phyloP scores from a whole-genome alignment of 2,329 filamentous ascomycete species.

The Alternaria triticimaculans region DNA sequence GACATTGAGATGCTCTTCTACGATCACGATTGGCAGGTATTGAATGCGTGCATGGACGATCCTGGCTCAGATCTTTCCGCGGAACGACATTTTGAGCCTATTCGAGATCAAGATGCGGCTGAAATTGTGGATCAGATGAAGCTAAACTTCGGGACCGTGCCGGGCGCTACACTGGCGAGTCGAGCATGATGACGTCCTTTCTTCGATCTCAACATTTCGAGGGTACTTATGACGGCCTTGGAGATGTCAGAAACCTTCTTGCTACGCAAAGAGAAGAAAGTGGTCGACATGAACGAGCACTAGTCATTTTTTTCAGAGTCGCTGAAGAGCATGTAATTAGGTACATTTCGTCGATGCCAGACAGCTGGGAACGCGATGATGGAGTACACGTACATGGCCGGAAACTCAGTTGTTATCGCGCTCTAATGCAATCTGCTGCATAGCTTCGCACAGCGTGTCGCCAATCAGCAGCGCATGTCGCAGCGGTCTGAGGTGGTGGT shows the following conservation, averaged over 20 bases:
- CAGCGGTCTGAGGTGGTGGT: neutral
- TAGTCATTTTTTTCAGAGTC: no score
- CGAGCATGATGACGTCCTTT: neutral
- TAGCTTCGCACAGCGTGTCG: neutral
- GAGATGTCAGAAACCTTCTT: no score
- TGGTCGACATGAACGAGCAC: no score
- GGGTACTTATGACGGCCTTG: no score
- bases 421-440: neutral
- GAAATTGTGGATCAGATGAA: neutral
- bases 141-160: constrained; percentile 1
- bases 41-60: neutral
- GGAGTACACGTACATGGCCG: neutral
- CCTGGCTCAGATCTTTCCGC: neutral
- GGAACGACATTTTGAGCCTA: neutral
- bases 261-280: no score
- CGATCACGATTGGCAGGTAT: neutral
- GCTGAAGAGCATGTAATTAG: neutral
- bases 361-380: neutral
- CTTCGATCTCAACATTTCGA: neutral
- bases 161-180: neutral
- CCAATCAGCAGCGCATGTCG: neutral
- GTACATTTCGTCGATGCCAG: neutral
- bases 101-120: neutral
- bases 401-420: neutral
- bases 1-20: neutral